Evolutionary conservation across 1,284 basidiomycete genomes (phyloP), one percentile per base, ranked within the genome.

Genomic region (Rhizopogon hawkerae): DNA sequence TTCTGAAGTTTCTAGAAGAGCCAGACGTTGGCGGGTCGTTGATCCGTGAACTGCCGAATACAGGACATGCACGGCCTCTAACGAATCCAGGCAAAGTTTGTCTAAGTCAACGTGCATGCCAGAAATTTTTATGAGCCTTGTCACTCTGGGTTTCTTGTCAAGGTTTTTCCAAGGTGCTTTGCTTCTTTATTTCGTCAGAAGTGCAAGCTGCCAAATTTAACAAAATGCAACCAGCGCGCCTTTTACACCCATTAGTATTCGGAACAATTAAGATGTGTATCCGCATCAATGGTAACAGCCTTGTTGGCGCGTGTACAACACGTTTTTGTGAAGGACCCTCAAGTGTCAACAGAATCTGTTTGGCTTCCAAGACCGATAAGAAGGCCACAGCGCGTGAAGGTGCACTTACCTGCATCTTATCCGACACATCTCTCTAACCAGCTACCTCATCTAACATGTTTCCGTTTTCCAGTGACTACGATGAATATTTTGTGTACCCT

Each of bases 261-360:
- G 49, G 61, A 63, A 56, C 56, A 54, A 54, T 39, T 64, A 50
- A 49, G 51, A 51, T 45, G 37, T 38, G 37, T 37, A 50, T 49
- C 44, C 48, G 55, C 53, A 60, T 53, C 60, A 24, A 54, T 49
- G 44, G 63, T 47, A 66, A 64, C 62, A 64, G 63, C 66, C 66
- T 63, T 52, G 50, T 38, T 55, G 53, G 51, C 63, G 62, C 62
- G 59, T 64, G 63, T 55, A 50, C 46, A 62, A 67, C 63, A 64
- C 63, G 63, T 68, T 39, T 44, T 66, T 65, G 52, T 29, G 67
- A 66, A 60, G 63, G 61, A 67, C 63, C 66, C 66, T 49, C 63
- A 66, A 65, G 55, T 46, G 54, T 66, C 46, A 64, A 64, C 57
- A 64, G 31, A 39, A 54, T 61, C 54, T 64, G 57, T 63, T 53